phyloP scores from a whole-genome alignment of 2,329 filamentous ascomycete species.

The Chaetothyriales sp. region DNA sequence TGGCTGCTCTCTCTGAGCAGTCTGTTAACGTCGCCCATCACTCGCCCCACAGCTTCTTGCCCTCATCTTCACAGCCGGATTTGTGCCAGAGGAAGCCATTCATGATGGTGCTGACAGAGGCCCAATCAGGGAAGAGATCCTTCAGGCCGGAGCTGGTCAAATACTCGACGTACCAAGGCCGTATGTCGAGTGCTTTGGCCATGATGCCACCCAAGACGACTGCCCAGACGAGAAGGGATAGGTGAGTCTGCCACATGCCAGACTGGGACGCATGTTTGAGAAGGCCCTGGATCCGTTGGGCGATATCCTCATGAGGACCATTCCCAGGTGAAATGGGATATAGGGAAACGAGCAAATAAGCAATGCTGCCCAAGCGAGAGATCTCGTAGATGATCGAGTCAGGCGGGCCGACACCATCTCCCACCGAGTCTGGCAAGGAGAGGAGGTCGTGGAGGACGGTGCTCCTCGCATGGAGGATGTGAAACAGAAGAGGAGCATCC shows the following conservation, averaged over 20 bases:
- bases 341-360: slow-evolving; percentile 25
- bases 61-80: not conserved
- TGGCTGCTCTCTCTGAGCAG: too few relatives aligned
- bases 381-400: slow-evolving; percentile 20
- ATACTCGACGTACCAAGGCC: not conserved
- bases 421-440: not conserved
- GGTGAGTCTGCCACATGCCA: slow-evolving; percentile 17
- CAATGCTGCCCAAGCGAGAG: slow-evolving; percentile 22
- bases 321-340: slow-evolving; percentile 25
- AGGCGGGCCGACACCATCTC: not conserved
- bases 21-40: not conserved
- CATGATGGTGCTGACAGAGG: not conserved
- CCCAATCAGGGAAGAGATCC: not conserved
- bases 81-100: not conserved
- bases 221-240: slow-evolving; percentile 22
- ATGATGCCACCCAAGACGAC: slow-evolving; percentile 25
- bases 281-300: slow-evolving; percentile 16
- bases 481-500: slow-evolving; percentile 7
- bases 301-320: slow-evolving; percentile 20
- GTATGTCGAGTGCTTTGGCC: slow-evolving; percentile 12
- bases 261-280: slow-evolving; percentile 16
- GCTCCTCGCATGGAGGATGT: slow-evolving; percentile 2
- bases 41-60: not conserved
- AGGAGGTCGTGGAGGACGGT: slow-evolving; percentile 1
- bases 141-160: not conserved